phyloP scores from a whole-genome alignment of 495 filamentous ascomycete species.

The Peziza echinospora region DNA sequence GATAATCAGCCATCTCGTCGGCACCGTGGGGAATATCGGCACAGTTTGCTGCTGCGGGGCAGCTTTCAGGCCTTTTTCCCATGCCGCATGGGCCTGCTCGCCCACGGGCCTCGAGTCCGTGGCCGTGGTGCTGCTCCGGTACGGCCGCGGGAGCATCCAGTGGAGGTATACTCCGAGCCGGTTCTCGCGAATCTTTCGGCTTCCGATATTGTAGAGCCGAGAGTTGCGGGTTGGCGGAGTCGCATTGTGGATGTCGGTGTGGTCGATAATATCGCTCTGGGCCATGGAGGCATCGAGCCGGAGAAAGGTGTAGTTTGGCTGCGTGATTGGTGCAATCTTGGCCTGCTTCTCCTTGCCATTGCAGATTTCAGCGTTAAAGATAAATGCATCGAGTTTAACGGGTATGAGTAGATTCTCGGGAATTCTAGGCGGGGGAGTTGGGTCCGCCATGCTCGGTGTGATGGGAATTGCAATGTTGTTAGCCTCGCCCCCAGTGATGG shows the following conservation, averaged over 20 bases:
- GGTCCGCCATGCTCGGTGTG: background rate
- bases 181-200: constrained; percentile 5
- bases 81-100: background rate
- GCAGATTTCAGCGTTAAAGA: constrained; percentile 22
- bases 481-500: background rate
- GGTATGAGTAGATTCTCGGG: background rate
- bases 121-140: constrained; percentile 20
- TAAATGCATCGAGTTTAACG: constrained; percentile 24
- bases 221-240: constrained; percentile 21
- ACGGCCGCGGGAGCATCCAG: constrained; percentile 29
- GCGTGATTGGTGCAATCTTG: constrained; percentile 30
- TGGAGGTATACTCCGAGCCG: constrained; percentile 31
- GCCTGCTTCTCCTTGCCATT: constrained; percentile 8
- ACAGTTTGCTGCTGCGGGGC: background rate
- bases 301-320: constrained; percentile 33
- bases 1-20: constrained; percentile 26
- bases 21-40: constrained; percentile 19
- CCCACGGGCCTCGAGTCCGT: constrained; percentile 3
- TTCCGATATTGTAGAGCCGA: constrained; percentile 25
- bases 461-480: background rate
- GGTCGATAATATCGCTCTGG: constrained; percentile 25
- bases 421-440: too few relatives aligned
- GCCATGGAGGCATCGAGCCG: constrained; percentile 21
- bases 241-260: constrained; percentile 26
- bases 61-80: background rate